These are phyloP conservation scores for Penicillium bovifimosum DNA, from an alignment of 495 filamentous ascomycete genomes.

Conservation along the genomic window DNA sequence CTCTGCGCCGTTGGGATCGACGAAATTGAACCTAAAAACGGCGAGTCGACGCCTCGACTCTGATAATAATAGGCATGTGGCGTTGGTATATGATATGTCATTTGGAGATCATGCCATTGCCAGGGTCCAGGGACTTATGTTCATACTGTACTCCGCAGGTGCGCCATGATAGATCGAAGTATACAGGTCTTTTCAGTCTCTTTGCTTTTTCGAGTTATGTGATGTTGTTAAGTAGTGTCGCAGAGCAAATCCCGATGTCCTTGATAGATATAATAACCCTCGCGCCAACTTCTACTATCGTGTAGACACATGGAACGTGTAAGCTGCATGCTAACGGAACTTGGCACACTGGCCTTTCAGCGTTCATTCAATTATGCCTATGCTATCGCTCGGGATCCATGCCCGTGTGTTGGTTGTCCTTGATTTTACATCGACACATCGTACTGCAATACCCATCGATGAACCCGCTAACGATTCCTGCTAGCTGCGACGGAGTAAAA, in stretches of 20 bases:
- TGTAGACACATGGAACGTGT: too few species aligned
- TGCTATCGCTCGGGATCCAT: too few species aligned
- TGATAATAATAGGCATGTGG: background rate
- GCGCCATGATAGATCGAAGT: background rate
- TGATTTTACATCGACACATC: background rate
- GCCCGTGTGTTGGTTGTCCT: too few species aligned
- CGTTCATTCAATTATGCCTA: background rate
- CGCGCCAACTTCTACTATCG: background rate
- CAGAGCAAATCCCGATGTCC: background rate
- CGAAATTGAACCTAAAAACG: background rate
- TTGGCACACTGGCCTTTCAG: background rate
- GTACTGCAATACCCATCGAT: background rate
- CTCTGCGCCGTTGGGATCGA: constrained; percentile 1
- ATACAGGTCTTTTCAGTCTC: background rate
- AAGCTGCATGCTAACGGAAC: background rate
- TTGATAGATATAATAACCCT: background rate
- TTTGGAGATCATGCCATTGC: background rate
- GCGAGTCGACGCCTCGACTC: background rate
- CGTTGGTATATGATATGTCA: background rate
- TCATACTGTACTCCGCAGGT: too few species aligned
- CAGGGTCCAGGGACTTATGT: too few species aligned
- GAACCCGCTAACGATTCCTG: background rate
- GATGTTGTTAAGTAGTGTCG: too few species aligned
- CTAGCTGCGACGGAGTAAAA: background rate
- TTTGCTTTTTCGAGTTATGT: background rate